Evolutionary conservation across 257 asterid genomes (phyloP).

Genomic region (Nicotiana attenuata): DNA sequence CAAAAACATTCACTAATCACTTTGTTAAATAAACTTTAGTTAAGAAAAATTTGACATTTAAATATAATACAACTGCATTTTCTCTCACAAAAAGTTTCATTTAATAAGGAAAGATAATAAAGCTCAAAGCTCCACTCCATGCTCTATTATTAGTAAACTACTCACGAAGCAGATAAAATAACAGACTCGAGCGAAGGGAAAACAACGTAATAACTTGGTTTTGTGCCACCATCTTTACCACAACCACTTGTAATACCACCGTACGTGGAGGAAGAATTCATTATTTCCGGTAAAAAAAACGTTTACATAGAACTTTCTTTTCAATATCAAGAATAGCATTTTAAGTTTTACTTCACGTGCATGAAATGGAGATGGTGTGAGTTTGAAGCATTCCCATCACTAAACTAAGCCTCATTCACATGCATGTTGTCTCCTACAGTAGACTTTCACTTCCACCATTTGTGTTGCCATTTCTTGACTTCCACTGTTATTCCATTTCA

Average conservation of each 20-base stretch:
- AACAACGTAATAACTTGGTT: neutral
- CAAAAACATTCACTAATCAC: constrained; percentile 2
- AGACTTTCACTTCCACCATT: constrained; percentile 25
- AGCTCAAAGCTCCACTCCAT: neutral
- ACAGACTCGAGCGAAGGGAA: neutral
- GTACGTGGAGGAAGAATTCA: constrained; percentile 20
- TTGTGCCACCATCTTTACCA: neutral
- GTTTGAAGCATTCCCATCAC: constrained; percentile 24
- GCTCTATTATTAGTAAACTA: no score
- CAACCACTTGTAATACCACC: constrained; percentile 26
- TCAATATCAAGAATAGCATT: neutral
- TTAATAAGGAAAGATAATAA: constrained; percentile 17
- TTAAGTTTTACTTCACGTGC: constrained; percentile 33
- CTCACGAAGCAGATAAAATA: no score
- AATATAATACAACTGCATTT: constrained; percentile 17
- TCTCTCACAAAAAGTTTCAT: constrained; percentile 29
- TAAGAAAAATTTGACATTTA: constrained; percentile 13
- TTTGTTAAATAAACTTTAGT: neutral
- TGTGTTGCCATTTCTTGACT: constrained; percentile 4
- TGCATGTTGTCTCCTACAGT: constrained; percentile 44
- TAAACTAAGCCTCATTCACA: constrained; percentile 28
- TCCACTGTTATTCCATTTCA: constrained; percentile 11
- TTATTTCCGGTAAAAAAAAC: constrained; percentile 27
- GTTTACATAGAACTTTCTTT: neutral
- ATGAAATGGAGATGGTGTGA: constrained; percentile 32